Conservation (phyloP, 2,329 filamentous ascomycete species). For the Macrophomina phaseolina region DNA sequence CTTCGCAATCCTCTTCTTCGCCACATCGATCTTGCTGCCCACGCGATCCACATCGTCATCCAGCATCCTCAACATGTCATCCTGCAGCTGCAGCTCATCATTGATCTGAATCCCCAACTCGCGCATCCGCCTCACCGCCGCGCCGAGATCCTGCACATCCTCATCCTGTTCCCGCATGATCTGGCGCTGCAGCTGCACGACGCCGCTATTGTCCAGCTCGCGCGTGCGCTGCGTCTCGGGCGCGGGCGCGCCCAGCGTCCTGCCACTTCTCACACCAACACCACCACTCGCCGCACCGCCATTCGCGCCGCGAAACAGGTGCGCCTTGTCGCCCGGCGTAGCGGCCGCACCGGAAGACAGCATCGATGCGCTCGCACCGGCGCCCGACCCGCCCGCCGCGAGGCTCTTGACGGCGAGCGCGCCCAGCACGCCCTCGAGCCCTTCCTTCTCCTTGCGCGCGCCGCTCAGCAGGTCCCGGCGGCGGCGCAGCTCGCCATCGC, state of each 20-base stretch:
- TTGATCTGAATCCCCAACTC: conserved; percentile 80
- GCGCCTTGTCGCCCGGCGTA: conserved; percentile 44
- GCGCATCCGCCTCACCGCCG: conserved; percentile 73
- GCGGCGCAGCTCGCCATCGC: conserved; percentile 76
- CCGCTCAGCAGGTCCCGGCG: conserved; percentile 72
- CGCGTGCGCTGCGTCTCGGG: conserved; percentile 78
- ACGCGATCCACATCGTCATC: conserved; percentile 71
- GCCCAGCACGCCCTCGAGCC: conserved; percentile 74
- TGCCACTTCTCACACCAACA: conserved; percentile 29
- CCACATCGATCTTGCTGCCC: conserved; percentile 72
- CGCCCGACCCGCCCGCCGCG: conserved; percentile 39
- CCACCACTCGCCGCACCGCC: background rate
- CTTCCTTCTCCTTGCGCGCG: conserved; percentile 75
- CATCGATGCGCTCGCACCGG: conserved; percentile 39
- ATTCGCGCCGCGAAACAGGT: conserved; percentile 39
- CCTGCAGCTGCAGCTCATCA: conserved; percentile 74
- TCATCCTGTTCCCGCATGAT: conserved; percentile 78
- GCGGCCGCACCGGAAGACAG: conserved; percentile 47
- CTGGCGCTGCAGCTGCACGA: conserved; percentile 74
- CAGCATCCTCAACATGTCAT: conserved; percentile 70
- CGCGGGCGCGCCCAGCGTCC: conserved; percentile 74
- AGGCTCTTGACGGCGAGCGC: conserved; percentile 61
- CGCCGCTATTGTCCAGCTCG: conserved; percentile 76
- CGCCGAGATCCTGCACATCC: conserved; percentile 70
- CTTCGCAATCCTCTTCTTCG: conserved; percentile 73